Conservation (phyloP, 306 rosid species). For the Hippophae gyantsensis region DNA sequence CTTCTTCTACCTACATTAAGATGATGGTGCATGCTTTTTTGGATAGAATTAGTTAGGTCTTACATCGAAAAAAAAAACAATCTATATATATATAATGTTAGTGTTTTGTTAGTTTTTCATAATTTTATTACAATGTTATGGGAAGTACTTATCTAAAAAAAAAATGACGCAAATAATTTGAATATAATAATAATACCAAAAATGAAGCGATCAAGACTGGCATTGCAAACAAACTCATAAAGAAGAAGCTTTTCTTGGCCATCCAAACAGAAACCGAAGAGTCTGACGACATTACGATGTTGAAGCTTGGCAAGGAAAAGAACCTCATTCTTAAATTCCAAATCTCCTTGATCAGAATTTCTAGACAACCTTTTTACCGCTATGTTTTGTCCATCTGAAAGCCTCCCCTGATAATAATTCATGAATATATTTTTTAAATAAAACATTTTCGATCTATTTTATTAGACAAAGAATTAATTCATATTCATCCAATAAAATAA, state of each 20-base stretch:
- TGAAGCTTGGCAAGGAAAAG: conserved; percentile 14
- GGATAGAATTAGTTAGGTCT: too few species aligned
- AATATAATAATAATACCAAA: conserved; percentile 7
- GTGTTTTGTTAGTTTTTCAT: too few species aligned
- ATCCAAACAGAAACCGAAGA: conserved; percentile 17
- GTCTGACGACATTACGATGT: conserved; percentile 15
- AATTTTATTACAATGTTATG: too few species aligned
- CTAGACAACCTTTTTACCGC: conserved; percentile 15
- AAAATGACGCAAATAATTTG: too few species aligned
- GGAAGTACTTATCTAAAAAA: too few species aligned
- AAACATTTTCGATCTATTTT: too few species aligned
- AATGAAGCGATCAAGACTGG: conserved; percentile 14
- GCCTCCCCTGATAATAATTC: conserved; percentile 8
- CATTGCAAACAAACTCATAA: conserved; percentile 12
- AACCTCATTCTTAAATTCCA: conserved; percentile 20
- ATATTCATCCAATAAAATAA: too few species aligned
- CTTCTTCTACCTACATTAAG: too few species aligned
- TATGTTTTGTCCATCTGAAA: conserved; percentile 6
- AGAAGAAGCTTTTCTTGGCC: conserved; percentile 11
- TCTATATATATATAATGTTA: too few species aligned
- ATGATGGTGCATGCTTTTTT: too few species aligned
- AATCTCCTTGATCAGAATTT: conserved; percentile 9
- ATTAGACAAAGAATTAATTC: too few species aligned
- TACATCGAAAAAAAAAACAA: too few species aligned
- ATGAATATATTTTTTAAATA: neutral